Evolutionary conservation across 1,139 yeast genomes (phyloP).

Genomic region (Williopsis jadinii): DNA sequence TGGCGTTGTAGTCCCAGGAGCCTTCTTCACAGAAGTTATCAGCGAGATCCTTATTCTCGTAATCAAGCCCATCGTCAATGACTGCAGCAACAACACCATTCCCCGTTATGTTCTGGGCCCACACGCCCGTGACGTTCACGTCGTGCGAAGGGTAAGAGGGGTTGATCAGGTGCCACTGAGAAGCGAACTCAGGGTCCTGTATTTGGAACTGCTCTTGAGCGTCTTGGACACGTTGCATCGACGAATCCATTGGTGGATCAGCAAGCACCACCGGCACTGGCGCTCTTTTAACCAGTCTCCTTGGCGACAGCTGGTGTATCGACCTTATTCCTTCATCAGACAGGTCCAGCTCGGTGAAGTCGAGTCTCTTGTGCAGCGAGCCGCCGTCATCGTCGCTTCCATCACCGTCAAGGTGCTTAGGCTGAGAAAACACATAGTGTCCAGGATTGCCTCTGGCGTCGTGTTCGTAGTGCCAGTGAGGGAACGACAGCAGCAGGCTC

Average conservation of each 20-base stretch:
- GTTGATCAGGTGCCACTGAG: constrained; percentile 91
- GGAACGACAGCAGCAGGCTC: constrained; percentile 23
- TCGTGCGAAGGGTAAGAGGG: constrained; percentile 70
- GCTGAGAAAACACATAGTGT: constrained; percentile 55
- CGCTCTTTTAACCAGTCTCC: constrained; percentile 25
- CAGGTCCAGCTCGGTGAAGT: neutral
- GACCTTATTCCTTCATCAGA: constrained; percentile 16
- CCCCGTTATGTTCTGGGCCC: constrained; percentile 83
- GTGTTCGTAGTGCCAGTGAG: constrained; percentile 48
- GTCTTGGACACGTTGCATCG: constrained; percentile 34
- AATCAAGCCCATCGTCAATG: constrained; percentile 93
- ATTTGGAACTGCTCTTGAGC: constrained; percentile 54
- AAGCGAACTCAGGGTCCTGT: constrained; percentile 68
- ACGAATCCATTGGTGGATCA: constrained; percentile 37
- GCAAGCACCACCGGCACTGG: constrained; percentile 14
- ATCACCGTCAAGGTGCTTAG: constrained; percentile 24
- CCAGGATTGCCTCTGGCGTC: constrained; percentile 49
- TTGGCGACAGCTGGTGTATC: constrained; percentile 18
- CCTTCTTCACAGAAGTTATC: constrained; percentile 72
- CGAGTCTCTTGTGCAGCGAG: neutral
- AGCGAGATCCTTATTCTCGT: constrained; percentile 62
- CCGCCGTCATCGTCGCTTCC: too few relatives aligned
- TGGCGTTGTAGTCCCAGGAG: constrained; percentile 86
- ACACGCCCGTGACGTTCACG: constrained; percentile 78
- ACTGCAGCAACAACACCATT: constrained; percentile 76